Conservation (phyloP, 495 filamentous ascomycete species). For the Staphylotrichum longicolle region DNA sequence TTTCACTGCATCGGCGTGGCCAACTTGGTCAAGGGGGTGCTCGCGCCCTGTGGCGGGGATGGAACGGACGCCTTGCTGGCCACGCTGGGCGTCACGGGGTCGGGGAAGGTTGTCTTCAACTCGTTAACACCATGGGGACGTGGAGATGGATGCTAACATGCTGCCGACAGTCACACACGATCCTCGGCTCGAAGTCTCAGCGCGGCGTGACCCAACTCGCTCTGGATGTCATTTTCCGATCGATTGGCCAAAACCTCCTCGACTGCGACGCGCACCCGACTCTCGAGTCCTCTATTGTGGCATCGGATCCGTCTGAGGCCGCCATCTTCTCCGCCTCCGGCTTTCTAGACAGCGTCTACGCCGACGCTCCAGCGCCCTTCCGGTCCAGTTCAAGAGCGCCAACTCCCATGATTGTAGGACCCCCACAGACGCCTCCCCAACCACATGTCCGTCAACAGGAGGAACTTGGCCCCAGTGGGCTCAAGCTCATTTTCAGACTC, state of each 20-base stretch:
- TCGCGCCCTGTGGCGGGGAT: conserved; percentile 64
- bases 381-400: conserved; percentile 67
- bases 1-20: conserved; percentile 80
- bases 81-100: conserved; percentile 91
- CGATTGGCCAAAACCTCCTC: conserved; percentile 64
- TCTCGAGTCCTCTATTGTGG: conserved; percentile 66
- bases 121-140: neutral
- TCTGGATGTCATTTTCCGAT: conserved; percentile 84
- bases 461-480: neutral
- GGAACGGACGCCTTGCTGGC: conserved; percentile 87
- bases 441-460: neutral
- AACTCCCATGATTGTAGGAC: conserved; percentile 77
- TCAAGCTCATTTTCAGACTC: conserved; percentile 21
- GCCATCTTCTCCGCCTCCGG: conserved; percentile 70
- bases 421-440: conserved; percentile 32
- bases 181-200: conserved; percentile 81
- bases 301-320: conserved; percentile 80
- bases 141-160: conserved; percentile 31
- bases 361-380: conserved; percentile 57
- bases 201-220: conserved; percentile 89
- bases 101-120: conserved; percentile 69
- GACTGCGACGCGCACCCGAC: conserved; percentile 57
- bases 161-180: conserved; percentile 81
- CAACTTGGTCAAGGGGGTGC: conserved; percentile 71
- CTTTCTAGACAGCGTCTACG: conserved; percentile 79